A percentile compares a stretch with the other conserved stretches of the same genome.
These are phyloP conservation scores for Chaetoceros tenuissimus DNA, from an alignment of 108 stramenopile genomes.

Conservation along the genomic window DNA sequence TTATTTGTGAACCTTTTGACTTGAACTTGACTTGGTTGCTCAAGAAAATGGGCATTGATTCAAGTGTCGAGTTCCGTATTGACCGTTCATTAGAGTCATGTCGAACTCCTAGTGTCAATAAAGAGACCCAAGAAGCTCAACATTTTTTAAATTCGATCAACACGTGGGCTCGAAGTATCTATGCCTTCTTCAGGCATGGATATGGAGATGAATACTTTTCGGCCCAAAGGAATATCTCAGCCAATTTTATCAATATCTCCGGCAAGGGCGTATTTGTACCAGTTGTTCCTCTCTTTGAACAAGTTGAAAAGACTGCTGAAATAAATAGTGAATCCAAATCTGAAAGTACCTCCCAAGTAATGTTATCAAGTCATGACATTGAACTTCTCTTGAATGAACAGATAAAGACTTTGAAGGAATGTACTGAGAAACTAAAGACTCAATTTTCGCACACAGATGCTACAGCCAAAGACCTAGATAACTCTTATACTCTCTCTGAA, in stretches of 20 bases:
- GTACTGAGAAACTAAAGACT: conserved; percentile 4
- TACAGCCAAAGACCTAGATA: conserved; percentile 1
- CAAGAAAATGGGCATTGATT: conserved; percentile 27
- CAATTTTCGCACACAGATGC: conserved; percentile 12
- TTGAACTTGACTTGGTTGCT: conserved; percentile 58
- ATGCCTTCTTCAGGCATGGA: no score
- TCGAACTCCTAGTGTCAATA: conserved; percentile 58
- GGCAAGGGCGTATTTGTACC: conserved; percentile 40
- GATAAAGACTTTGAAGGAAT: conserved; percentile 22
- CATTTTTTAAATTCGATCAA: conserved; percentile 24
- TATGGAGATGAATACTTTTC: no score
- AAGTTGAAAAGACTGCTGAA: no score
- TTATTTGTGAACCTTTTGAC: conserved; percentile 24
- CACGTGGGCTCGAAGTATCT: conserved; percentile 21
- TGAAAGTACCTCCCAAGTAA: no score
- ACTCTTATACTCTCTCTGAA: conserved; percentile 23
- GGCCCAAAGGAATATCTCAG: no score
- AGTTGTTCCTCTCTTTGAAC: conserved; percentile 47
- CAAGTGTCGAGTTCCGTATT: conserved; percentile 38
- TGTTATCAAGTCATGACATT: conserved; percentile 28
- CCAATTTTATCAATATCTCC: no score
- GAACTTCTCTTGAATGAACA: conserved; percentile 34
- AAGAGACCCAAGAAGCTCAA: conserved; percentile 34
- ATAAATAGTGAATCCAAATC: neutral
- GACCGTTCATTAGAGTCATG: conserved; percentile 33